Percentiles rank a stretch among this genome's conserved stretches.
Conservation (phyloP, 1,139 yeast species). For the Debaryomyces sp. region DNA sequence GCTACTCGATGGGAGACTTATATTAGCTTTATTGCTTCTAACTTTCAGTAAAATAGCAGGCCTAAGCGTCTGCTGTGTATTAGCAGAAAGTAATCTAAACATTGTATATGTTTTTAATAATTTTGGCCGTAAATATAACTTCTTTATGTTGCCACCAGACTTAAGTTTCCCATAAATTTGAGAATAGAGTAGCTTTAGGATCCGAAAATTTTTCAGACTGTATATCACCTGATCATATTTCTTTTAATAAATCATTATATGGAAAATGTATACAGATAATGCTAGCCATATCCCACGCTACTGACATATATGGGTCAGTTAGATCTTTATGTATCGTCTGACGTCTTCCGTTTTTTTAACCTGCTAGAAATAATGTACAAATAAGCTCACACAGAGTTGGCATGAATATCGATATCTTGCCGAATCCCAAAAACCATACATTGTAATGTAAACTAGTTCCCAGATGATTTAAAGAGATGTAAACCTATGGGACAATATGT, state of each 20-base stretch:
- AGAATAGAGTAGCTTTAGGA: not conserved
- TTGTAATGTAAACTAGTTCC: not conserved
- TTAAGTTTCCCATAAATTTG: not conserved
- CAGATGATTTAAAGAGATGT: not conserved
- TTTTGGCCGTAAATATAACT: not conserved
- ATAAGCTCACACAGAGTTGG: not conserved
- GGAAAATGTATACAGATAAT: not conserved
- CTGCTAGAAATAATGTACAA: not conserved
- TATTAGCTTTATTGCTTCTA: conserved; percentile 32
- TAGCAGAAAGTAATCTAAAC: conserved; percentile 45
- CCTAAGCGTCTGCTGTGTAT: conserved; percentile 40
- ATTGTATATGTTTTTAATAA: conserved; percentile 17
- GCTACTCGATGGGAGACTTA: conserved; percentile 16
- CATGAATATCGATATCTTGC: not conserved
- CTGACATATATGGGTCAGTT: not conserved
- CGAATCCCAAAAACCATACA: not conserved
- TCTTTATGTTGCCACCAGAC: conserved; percentile 5
- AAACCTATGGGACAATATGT: not conserved
- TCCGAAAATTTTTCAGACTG: conserved; percentile 8
- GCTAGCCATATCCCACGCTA: not conserved
- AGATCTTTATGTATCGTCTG: not conserved
- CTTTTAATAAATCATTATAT: not conserved
- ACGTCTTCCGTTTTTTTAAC: not conserved
- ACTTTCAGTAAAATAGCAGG: conserved; percentile 46
- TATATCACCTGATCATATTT: conserved; percentile 7